Evolutionary conservation across 768 basidiomycete genomes (phyloP), one percentile per base, ranked within the genome.

Genomic region (Serendipita sp.): DNA sequence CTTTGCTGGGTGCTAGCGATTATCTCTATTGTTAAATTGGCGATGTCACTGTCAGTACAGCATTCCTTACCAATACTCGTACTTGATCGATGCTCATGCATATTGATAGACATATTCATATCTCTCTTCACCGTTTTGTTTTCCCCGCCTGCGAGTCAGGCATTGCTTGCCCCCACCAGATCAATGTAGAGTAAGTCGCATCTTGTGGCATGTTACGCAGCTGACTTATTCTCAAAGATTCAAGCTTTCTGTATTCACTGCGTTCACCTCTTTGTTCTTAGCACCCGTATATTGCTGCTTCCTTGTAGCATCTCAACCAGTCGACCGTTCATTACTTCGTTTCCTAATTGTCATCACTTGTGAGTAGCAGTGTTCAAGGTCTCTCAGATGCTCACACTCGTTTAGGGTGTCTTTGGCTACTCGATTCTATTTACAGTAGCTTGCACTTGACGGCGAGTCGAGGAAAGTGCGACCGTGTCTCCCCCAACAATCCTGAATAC

Each of bases 281-380:
- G 53, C 53, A 30, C 53, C 53, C 22, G 53, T 58, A n/a, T 58
- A 58, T 34, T 58, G 53, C 30, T 58, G 53, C 30, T 58, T 58
- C 53, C 53, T 58, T 30, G 53, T 58, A 58, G 53, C 53, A 26
- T 58, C 53, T 24, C 53, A 58, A 33, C 53, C 53, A 33, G 53
- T 58, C 2, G 53, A 58, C 31, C 53, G 53, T 58, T 58, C 53
- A 13, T 9, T 58, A 34, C 53, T 58, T 9, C 53, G 53, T 20
- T 58, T 34, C 33, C 33, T 58, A n/a, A 58, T 58, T 33, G 53
- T 58, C 20, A 26, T 58, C 26, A 58, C 53, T 20, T 58, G 53
- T 58, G 11, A 34, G 53, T 58, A 22, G 17, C 3, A n/a, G 9
- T 2, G 9, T 1, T 24, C 26, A n/a, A 13, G 11, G 26, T 34